Percentiles rank a stretch among this genome's conserved stretches.
Conservation (phyloP, 192 early-diverging fungal genomes). For the Linnemannia hyalina region DNA sequence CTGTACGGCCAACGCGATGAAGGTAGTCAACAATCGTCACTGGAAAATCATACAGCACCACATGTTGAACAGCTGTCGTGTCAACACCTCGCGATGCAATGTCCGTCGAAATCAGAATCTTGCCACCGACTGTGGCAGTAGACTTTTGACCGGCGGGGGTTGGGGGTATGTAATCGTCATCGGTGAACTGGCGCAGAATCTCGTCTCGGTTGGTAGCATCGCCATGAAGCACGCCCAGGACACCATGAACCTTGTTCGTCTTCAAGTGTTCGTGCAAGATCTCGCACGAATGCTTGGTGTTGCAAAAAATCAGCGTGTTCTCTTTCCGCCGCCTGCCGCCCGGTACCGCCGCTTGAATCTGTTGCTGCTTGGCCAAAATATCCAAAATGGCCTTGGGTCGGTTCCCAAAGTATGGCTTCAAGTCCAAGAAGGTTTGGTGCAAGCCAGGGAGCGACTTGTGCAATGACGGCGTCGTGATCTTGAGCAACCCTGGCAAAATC, state of each 20-base stretch:
- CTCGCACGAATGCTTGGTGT: conserved; percentile 74
- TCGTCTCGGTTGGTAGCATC: conserved; percentile 56
- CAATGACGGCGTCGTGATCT: conserved; percentile 84
- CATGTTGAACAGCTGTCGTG: conserved; percentile 88
- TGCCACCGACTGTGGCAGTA: conserved; percentile 24
- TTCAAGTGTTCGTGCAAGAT: conserved; percentile 68
- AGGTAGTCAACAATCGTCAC: conserved; percentile 92
- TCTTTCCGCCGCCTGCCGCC: conserved; percentile 62
- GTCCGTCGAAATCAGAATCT: conserved; percentile 91
- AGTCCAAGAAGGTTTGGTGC: conserved; percentile 84
- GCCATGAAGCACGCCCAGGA: conserved; percentile 63
- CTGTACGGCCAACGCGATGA: conserved; percentile 93
- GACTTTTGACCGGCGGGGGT: neutral
- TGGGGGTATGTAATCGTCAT: conserved; percentile 31
- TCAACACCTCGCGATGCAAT: conserved; percentile 92
- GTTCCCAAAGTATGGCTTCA: conserved; percentile 76
- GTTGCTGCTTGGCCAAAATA: conserved; percentile 69
- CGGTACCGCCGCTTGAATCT: neutral
- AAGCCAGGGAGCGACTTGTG: conserved; percentile 83
- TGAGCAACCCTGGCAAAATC: conserved; percentile 69
- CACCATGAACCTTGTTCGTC: conserved; percentile 62
- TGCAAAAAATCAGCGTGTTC: conserved; percentile 90
- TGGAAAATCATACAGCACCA: conserved; percentile 93
- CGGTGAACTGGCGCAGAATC: conserved; percentile 57
- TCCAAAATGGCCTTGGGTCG: conserved; percentile 80